phyloP scores from a whole-genome alignment of 805 yeast genomes.

The Zygoascus tannicola region DNA sequence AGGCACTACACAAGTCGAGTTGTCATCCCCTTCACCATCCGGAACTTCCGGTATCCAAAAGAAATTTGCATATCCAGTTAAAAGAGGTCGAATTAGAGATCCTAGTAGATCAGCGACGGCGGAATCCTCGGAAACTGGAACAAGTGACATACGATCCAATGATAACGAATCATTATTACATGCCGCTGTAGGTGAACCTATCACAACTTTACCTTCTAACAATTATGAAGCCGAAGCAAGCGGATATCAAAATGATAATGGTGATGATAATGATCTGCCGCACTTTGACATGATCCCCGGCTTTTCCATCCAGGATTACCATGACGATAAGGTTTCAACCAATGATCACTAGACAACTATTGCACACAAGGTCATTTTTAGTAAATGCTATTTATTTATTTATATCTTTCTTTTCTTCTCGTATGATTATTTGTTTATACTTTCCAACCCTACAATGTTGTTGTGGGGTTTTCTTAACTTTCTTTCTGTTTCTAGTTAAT shows the following conservation, averaged over 20 bases:
- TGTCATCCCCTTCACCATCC: constrained; percentile 1
- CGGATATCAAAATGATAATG: not conserved
- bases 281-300: constrained; percentile 39
- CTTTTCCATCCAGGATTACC: constrained; percentile 38
- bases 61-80: constrained; percentile 4
- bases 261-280: constrained; percentile 1
- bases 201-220: not conserved
- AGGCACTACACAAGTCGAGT: not conserved
- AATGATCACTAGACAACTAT: not conserved
- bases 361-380: not conserved
- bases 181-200: not conserved
- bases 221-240: not conserved
- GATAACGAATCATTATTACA: not conserved
- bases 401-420: not conserved
- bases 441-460: too few relatives aligned
- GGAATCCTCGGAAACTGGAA: not conserved
- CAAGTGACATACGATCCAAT: not conserved
- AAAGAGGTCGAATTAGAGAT: not conserved
- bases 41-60: not conserved
- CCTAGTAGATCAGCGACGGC: not conserved
- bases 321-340: constrained; percentile 31
- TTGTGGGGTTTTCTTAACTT: not conserved
- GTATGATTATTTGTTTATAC: too few relatives aligned
- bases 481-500: not conserved
- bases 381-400: not conserved